phyloP scores from a whole-genome alignment of 1,139 yeast genomes.

The Pichia sp. region DNA sequence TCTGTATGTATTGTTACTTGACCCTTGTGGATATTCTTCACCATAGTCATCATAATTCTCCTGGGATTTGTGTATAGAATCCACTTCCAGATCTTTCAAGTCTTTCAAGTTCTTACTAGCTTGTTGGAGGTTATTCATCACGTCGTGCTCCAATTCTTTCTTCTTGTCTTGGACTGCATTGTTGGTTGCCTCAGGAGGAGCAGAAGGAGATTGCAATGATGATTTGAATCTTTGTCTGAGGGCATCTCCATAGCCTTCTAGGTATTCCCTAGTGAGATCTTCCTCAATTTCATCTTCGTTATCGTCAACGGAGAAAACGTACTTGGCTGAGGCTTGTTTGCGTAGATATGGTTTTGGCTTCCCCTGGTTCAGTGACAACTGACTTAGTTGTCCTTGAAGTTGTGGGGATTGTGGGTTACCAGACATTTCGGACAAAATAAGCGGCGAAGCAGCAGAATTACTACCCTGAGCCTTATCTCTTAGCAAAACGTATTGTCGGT shows the following conservation, averaged over 20 bases:
- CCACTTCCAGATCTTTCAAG: slow-evolving; percentile 27
- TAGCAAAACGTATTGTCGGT: slow-evolving; percentile 31
- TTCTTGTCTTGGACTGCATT: slow-evolving; percentile 14
- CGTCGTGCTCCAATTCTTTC: slow-evolving; percentile 27
- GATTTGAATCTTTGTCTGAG: slow-evolving; percentile 36
- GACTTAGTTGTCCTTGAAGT: slow-evolving; percentile 12
- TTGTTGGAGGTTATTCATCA: slow-evolving; percentile 22
- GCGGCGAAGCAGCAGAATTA: slow-evolving; percentile 6
- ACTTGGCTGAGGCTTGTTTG: slow-evolving; percentile 30
- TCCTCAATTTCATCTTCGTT: slow-evolving; percentile 60
- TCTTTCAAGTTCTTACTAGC: slow-evolving; percentile 25
- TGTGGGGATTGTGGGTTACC: slow-evolving; percentile 16
- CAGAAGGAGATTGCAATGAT: slow-evolving; percentile 16
- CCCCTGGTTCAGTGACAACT: slow-evolving; percentile 9
- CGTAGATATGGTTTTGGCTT: slow-evolving; percentile 26
- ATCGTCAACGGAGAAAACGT: slow-evolving; percentile 70
- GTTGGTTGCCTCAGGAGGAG: slow-evolving; percentile 3
- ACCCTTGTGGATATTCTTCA: background rate
- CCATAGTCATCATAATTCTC: slow-evolving; percentile 10
- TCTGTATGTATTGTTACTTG: background rate
- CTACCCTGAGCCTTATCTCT: slow-evolving; percentile 24
- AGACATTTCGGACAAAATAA: background rate
- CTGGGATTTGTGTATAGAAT: slow-evolving; percentile 17
- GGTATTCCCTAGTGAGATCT: slow-evolving; percentile 56
- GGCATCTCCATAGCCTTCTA: slow-evolving; percentile 73